Percentiles rank a stretch among this genome's conserved stretches.
Evolutionary conservation across 148 eudicot species (phyloP).

Genomic region (Chenopodium formosanum): DNA sequence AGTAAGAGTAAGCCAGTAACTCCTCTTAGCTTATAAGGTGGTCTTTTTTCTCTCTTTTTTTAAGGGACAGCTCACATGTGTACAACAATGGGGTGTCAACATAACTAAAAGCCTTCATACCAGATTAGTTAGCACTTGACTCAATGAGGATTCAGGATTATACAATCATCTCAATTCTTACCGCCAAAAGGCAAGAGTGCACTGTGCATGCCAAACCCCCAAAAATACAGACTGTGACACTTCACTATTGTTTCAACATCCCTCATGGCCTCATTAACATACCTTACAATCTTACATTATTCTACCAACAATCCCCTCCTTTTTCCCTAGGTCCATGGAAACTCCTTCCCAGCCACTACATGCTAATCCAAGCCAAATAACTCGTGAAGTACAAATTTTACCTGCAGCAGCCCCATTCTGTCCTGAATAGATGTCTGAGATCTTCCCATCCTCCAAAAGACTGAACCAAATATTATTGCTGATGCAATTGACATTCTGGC

Average conservation of each 20-base stretch:
- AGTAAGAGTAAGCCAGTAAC: too few species aligned
- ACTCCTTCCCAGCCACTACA: background rate
- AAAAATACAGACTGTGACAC: background rate
- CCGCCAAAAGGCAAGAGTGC: background rate
- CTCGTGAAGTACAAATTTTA: slow-evolving; percentile 14
- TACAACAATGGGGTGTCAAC: too few species aligned
- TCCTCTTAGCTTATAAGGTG: too few species aligned
- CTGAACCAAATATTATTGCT: slow-evolving; percentile 96
- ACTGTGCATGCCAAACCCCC: background rate
- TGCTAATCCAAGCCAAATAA: background rate
- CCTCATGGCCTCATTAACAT: background rate
- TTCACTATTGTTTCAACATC: background rate
- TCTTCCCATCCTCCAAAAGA: slow-evolving; percentile 98
- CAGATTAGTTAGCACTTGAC: background rate
- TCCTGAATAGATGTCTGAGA: slow-evolving; percentile 98
- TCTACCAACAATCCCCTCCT: background rate
- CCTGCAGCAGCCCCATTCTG: slow-evolving; percentile 99
- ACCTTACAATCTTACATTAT: background rate
- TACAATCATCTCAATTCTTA: background rate
- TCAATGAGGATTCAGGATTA: background rate
- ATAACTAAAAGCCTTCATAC: too few species aligned
- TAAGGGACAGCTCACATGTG: too few species aligned
- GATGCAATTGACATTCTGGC: slow-evolving; percentile 97
- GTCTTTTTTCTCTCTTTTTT: too few species aligned
- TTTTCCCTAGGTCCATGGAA: background rate